Conservation (phyloP, 2,329 filamentous ascomycete genomes). For the Immersiporthe knoxdaviesiana region DNA sequence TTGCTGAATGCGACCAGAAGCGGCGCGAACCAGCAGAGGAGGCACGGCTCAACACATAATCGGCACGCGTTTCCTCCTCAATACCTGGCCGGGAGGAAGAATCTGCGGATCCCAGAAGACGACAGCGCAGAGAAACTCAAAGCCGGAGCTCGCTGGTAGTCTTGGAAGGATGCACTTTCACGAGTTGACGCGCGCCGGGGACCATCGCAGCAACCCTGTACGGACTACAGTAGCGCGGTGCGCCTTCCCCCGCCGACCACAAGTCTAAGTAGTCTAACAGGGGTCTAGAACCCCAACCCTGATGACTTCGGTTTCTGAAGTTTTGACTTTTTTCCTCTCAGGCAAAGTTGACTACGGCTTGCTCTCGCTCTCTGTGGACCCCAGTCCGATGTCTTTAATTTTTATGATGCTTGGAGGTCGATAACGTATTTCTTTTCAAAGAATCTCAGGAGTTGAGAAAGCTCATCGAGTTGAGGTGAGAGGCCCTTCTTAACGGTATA, state of each 20-base stretch:
- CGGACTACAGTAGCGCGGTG: not conserved
- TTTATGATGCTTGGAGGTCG: not conserved
- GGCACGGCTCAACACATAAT: conserved; percentile 20
- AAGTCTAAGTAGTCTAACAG: not conserved
- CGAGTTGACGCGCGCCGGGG: not conserved
- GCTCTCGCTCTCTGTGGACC: not conserved
- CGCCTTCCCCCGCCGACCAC: not conserved
- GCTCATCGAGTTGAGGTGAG: not conserved
- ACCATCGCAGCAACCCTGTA: not conserved
- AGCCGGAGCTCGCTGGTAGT: not conserved
- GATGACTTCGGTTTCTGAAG: not conserved
- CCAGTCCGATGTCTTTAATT: not conserved
- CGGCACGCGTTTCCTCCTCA: not conserved
- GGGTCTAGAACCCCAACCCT: conserved; percentile 2
- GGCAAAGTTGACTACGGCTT: not conserved
- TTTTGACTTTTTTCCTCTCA: not conserved
- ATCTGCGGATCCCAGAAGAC: not conserved
- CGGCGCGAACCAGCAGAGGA: conserved; percentile 9
- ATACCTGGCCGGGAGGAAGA: not conserved
- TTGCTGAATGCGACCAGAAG: conserved; percentile 14
- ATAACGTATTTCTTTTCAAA: not conserved
- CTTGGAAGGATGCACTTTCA: not conserved
- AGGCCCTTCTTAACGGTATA: not conserved
- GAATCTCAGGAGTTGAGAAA: not conserved
- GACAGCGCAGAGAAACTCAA: not conserved